Base-by-base conservation (phyloP, 2,329 filamentous ascomycete genomes). In the Grosmannia clavigera region DNA sequence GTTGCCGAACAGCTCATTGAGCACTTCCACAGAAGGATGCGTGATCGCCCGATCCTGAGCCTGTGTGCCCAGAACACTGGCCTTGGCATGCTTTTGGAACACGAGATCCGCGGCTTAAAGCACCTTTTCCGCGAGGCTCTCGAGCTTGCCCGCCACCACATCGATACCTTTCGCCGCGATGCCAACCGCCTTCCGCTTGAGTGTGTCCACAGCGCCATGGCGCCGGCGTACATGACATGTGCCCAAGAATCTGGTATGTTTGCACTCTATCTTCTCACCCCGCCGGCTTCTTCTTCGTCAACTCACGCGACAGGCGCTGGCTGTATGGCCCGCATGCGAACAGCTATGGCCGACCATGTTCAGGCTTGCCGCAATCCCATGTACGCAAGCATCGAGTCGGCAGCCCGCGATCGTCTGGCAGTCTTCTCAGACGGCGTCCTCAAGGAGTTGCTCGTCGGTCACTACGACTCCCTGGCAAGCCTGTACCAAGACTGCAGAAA, bases 181-280 rank as follows among this genome's bases (percentile, higher is more conserved):
- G 76, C 77, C 19, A 84, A 76, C 64, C 77, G 81, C 4, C 71
- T 78, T 40, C 82, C 84, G 60, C 74, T 72, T 0, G 80, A 79
- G 0, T 71, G 72, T 2, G 75, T 85, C 58, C 66, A 70, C 4
- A 52, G 64, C 1, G 69, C 68, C 38, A 82, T 85, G 76, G 62
- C 64, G 2, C 61, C 68, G 2, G 75, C 72, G 0, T 85, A 85
- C 65, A 60, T 70, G 0, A 57, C 55, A 0, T 83, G 79, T 65
- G 62, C 68, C 5, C 64, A 68, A 0, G 78, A 83, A 65, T 48
- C 50, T n/a, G 55, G 55, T 57, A 35, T 11, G 40, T 51, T 9
- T 50, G 33, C 33, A 9, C 10, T 35, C 33, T 10, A 11, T 35
- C 5, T 25, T 22, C 52, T 25, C 7, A 11, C 14, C 9, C 10